These are phyloP conservation scores for Phytopythium aichiense DNA, from an alignment of 352 stramenopile genomes.

Conservation along the genomic window DNA sequence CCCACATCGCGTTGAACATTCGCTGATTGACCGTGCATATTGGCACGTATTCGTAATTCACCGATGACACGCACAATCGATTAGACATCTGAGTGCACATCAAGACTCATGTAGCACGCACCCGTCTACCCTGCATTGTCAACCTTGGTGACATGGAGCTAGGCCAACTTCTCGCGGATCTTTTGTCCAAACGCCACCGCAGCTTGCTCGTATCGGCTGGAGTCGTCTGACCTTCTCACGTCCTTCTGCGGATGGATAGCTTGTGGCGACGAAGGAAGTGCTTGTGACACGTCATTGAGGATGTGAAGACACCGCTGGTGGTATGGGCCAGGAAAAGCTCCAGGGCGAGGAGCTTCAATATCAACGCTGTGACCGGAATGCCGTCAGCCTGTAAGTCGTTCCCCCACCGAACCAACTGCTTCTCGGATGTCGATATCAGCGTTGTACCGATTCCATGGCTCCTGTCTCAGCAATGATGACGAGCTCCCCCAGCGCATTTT, in stretches of 20 bases:
- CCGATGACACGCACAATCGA: background rate
- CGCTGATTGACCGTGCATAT: background rate
- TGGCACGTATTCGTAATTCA: background rate
- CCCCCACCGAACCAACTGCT: background rate
- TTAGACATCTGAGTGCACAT: background rate
- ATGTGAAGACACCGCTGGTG: background rate
- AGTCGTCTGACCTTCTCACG: background rate
- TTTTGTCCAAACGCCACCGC: background rate
- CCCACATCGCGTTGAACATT: background rate
- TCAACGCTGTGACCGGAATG: background rate
- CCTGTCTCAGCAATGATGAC: background rate
- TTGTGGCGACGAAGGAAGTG: background rate
- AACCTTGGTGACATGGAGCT: background rate
- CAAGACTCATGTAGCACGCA: background rate
- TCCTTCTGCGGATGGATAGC: background rate
- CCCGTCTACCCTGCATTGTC: background rate
- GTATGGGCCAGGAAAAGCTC: background rate
- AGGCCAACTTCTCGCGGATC: background rate
- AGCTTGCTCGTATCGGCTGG: background rate
- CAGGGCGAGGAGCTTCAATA: background rate
- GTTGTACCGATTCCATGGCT: background rate
- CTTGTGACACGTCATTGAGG: background rate
- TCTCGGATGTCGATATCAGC: background rate
- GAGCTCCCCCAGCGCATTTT: background rate
- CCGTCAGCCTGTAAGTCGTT: background rate